Evolutionary conservation across 441 rosid species (phyloP).

Genomic region (Mallotus repandus): DNA sequence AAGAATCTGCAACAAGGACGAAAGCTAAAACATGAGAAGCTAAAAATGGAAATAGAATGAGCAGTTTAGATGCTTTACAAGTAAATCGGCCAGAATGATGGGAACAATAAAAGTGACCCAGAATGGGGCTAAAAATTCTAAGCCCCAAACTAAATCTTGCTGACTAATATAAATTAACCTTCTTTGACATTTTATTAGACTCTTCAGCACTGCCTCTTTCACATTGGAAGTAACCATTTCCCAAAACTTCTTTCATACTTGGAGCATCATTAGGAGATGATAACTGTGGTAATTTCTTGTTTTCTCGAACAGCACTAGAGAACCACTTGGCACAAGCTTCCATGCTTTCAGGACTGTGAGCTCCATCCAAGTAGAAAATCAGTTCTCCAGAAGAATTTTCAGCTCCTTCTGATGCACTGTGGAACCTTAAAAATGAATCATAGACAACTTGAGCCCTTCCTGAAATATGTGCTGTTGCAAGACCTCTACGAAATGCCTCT

Average conservation of each 20-base stretch:
- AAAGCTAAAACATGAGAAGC: slow-evolving; percentile 4
- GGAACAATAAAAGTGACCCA: slow-evolving; percentile 3
- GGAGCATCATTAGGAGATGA: slow-evolving; percentile 22
- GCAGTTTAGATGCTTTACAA: neutral
- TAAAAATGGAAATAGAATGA: neutral
- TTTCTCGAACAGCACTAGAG: slow-evolving; percentile 51
- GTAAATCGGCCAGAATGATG: neutral
- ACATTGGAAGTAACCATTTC: slow-evolving; percentile 39
- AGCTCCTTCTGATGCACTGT: slow-evolving; percentile 28
- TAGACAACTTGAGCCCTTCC: slow-evolving; percentile 82
- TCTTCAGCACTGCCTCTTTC: slow-evolving; percentile 27
- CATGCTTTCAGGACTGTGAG: slow-evolving; percentile 97
- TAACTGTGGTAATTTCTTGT: slow-evolving; percentile 24
- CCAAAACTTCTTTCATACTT: slow-evolving; percentile 21
- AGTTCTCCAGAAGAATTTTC: slow-evolving; percentile 56
- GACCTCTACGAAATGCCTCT: slow-evolving; percentile 65
- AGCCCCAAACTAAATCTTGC: neutral
- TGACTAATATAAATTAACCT: slow-evolving; percentile 40
- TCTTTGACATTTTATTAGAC: slow-evolving; percentile 46
- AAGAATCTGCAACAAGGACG: slow-evolving; percentile 52
- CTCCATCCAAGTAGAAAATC: slow-evolving; percentile 90
- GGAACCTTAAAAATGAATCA: slow-evolving; percentile 43
- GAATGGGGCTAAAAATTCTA: slow-evolving; percentile 12
- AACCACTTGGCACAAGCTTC: slow-evolving; percentile 94
- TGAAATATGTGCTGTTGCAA: slow-evolving; percentile 65